Evolutionary conservation across 1,139 yeast species (phyloP).

Genomic region (Geotrichum aggregatum): DNA sequence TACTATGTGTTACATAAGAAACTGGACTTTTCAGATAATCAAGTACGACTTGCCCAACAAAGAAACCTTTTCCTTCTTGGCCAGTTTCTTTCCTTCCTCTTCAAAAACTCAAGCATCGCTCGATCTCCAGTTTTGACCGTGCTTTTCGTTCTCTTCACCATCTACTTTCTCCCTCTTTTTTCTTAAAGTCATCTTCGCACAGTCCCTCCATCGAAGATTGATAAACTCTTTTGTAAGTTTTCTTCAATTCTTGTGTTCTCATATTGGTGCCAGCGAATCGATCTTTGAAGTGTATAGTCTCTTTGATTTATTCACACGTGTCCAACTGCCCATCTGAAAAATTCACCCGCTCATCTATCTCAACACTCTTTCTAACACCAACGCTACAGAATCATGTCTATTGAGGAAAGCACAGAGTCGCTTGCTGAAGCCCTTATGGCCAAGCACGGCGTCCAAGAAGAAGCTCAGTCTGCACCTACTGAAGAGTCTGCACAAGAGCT

Average conservation of each 20-base stretch:
- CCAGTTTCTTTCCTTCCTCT: neutral
- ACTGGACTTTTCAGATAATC: neutral
- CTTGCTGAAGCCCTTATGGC: conserved; percentile 34
- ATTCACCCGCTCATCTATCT: neutral
- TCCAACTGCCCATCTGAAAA: conserved; percentile 6
- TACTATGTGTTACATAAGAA: neutral
- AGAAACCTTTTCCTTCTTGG: neutral
- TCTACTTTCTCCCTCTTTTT: conserved; percentile 1
- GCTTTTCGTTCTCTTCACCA: neutral
- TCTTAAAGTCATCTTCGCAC: conserved; percentile 1
- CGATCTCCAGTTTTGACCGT: neutral
- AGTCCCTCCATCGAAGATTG: neutral
- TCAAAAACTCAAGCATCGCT: conserved; percentile 2
- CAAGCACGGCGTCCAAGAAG: conserved; percentile 26
- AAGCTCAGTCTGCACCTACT: neutral
- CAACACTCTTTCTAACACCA: neutral
- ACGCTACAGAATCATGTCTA: conserved; percentile 14
- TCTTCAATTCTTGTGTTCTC: neutral
- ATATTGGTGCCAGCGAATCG: neutral
- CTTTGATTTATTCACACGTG: conserved; percentile 7
- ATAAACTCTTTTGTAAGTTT: neutral
- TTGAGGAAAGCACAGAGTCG: conserved; percentile 23
- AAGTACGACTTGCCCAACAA: neutral
- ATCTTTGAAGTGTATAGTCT: no score
- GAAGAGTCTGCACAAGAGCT: conserved; percentile 6